A percentile compares a stretch with the other conserved stretches of the same genome.
phyloP scores from a whole-genome alignment of 2,329 filamentous ascomycete species.

The Colletotrichum paranaense region DNA sequence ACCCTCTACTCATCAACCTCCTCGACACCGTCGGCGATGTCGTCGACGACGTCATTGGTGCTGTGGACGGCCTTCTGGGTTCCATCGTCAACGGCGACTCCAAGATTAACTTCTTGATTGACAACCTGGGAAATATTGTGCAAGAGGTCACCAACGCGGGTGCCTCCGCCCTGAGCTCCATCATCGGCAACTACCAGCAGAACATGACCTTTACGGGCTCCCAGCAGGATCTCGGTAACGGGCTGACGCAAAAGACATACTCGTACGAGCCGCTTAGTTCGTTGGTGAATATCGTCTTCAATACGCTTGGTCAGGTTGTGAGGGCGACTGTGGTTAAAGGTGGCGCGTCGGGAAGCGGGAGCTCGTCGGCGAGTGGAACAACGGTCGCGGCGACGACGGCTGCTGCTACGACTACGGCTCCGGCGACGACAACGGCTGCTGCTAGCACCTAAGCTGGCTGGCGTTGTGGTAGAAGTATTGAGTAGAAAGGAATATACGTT shows the following conservation, averaged over 20 bases:
- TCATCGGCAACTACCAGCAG: conserved; percentile 67
- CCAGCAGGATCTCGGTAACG: conserved; percentile 44
- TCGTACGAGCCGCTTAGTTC: conserved; percentile 60
- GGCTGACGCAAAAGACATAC: conserved; percentile 62
- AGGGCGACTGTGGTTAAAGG: conserved; percentile 54
- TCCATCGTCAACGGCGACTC: conserved; percentile 67
- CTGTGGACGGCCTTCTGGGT: conserved; percentile 68
- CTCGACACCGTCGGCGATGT: conserved; percentile 65
- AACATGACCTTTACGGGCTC: conserved; percentile 66
- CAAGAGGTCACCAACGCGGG: conserved; percentile 64
- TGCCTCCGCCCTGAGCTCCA: conserved; percentile 56
- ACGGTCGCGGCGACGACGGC: conserved; percentile 18
- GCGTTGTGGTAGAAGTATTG: not conserved
- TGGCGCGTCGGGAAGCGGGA: conserved; percentile 5
- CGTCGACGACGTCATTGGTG: conserved; percentile 64
- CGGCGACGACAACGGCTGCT: conserved; percentile 9
- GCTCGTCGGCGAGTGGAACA: conserved; percentile 25
- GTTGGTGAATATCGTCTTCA: conserved; percentile 66
- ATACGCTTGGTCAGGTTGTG: conserved; percentile 65
- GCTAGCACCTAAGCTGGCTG: not conserved
- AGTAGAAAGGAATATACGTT: not conserved
- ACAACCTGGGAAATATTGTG: conserved; percentile 73
- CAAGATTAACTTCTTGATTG: conserved; percentile 66
- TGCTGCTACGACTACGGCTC: conserved; percentile 6
- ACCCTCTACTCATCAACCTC: conserved; percentile 68